A percentile compares a stretch with the other conserved stretches of the same genome.
phyloP scores from a whole-genome alignment of 2,329 filamentous ascomycete genomes.

The Chrysoporthe cubensis region DNA sequence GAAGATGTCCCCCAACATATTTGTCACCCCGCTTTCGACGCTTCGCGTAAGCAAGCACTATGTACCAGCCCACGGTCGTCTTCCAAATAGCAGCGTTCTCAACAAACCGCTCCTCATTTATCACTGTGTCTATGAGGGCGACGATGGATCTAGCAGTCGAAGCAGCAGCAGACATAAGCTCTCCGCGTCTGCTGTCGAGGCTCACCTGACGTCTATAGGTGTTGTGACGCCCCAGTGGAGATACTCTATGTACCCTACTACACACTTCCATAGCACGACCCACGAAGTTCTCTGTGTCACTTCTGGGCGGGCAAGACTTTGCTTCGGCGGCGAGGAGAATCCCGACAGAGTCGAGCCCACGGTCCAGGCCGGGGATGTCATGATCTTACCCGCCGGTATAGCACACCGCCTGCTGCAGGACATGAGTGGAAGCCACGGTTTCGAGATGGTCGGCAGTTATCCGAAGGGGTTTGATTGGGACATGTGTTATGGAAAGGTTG shows the following conservation, averaged over 20 bases:
- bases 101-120: constrained; percentile 69
- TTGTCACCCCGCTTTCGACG: constrained; percentile 45
- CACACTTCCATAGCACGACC: constrained; percentile 69
- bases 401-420: constrained; percentile 66
- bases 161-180: constrained; percentile 22
- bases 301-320: constrained; percentile 61
- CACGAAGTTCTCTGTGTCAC: constrained; percentile 69
- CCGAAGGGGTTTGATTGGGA: constrained; percentile 64
- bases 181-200: constrained; percentile 56
- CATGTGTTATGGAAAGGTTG: constrained; percentile 70
- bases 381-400: constrained; percentile 69
- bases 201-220: constrained; percentile 55
- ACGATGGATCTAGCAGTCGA: background rate
- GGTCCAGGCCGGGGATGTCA: constrained; percentile 61
- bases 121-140: constrained; percentile 57
- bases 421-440: constrained; percentile 45
- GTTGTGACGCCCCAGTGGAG: constrained; percentile 68
- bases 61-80: constrained; percentile 59
- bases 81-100: constrained; percentile 69
- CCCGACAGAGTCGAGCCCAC: constrained; percentile 57
- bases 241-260: constrained; percentile 69
- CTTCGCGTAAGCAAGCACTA: constrained; percentile 61
- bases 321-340: constrained; percentile 69
- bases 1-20: background rate
- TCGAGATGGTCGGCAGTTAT: constrained; percentile 72